A percentile compares a stretch with the other conserved stretches of the same genome.
Conservation (phyloP, 768 basidiomycete species). For the Lactarius vividus region DNA sequence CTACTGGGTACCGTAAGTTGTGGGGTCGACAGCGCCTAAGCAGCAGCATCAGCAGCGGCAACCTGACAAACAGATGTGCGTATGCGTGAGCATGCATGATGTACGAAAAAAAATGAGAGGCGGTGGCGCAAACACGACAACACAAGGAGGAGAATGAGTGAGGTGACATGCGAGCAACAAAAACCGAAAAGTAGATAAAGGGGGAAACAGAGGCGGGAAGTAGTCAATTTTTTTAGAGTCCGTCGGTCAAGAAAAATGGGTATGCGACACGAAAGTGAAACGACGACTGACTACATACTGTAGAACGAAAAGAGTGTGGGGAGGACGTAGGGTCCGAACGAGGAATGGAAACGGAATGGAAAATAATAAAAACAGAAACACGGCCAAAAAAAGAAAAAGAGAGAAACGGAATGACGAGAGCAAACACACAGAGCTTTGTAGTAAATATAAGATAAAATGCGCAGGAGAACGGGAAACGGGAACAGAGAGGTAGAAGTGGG, state of each 20-base stretch:
- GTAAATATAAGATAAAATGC: slow-evolving; percentile 29
- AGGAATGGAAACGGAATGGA: background rate
- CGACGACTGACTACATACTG: background rate
- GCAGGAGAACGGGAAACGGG: slow-evolving; percentile 5
- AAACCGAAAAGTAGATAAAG: background rate
- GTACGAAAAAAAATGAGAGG: background rate
- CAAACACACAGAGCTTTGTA: slow-evolving; percentile 14
- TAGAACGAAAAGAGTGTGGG: background rate
- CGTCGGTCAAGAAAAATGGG: slow-evolving; percentile 1
- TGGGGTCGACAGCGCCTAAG: slow-evolving; percentile 3
- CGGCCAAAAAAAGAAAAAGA: background rate
- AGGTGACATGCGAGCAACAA: background rate
- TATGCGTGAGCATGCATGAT: background rate
- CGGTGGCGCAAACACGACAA: background rate
- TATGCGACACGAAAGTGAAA: background rate
- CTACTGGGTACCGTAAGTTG: background rate
- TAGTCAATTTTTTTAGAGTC: background rate
- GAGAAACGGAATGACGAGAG: background rate
- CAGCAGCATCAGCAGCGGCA: background rate
- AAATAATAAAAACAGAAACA: background rate
- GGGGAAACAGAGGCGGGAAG: background rate
- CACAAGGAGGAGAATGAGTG: background rate
- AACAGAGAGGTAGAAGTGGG: slow-evolving; percentile 1
- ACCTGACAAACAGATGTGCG: slow-evolving; percentile 1
- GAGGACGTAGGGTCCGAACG: background rate